Conservation (phyloP, 257 asterid species). For the Vinca minor region DNA sequence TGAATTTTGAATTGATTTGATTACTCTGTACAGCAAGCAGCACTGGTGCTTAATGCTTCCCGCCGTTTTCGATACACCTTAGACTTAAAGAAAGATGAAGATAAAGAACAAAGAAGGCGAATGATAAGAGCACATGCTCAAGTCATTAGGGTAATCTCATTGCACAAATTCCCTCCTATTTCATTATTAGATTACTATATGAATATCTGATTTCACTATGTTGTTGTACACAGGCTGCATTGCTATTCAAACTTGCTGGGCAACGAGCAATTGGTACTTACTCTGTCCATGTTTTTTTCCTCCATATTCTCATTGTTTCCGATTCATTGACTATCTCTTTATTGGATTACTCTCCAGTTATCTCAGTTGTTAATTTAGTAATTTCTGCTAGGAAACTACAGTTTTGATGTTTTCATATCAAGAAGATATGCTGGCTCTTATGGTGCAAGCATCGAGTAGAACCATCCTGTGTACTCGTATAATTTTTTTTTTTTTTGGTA, state of each 20-base stretch:
- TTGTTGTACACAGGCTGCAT: conserved; percentile 66
- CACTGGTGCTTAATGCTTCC: conserved; percentile 91
- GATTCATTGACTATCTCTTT: background rate
- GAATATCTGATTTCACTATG: conserved; percentile 14
- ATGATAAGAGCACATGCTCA: conserved; percentile 96
- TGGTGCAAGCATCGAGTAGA: background rate
- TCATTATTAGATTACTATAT: background rate
- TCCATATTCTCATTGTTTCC: background rate
- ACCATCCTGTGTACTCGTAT: too few relatives aligned
- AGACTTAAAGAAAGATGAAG: conserved; percentile 71
- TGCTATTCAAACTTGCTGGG: conserved; percentile 91
- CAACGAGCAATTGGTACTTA: conserved; percentile 77
- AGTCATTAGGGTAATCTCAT: conserved; percentile 71
- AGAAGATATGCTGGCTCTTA: background rate
- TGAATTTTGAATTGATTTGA: conserved; percentile 6
- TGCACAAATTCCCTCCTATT: conserved; percentile 7
- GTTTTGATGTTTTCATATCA: background rate
- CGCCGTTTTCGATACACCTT: conserved; percentile 89
- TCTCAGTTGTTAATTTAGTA: too few relatives aligned
- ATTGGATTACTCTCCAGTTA: too few relatives aligned
- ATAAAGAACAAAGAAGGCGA: conserved; percentile 57
- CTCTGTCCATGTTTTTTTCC: too few relatives aligned
- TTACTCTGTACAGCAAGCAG: conserved; percentile 66
- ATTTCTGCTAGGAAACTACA: background rate
- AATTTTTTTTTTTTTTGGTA: too few relatives aligned